Evolutionary conservation across 441 rosid genomes (phyloP), one percentile per base, ranked within the genome.

Genomic region (Sinapis alba): DNA sequence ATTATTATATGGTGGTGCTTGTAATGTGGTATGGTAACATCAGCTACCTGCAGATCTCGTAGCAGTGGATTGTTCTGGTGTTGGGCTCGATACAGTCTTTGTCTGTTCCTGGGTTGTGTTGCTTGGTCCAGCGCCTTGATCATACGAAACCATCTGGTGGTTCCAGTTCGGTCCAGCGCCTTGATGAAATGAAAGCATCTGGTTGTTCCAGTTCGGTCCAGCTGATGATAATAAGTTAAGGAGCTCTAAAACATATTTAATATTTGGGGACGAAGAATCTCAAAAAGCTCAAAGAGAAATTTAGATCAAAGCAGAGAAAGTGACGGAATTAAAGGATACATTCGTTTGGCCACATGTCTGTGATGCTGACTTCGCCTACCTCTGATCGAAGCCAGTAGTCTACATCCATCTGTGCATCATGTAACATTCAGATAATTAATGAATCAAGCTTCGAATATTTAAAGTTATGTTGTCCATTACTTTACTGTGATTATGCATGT

Each of bases 361-460:
- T 93, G 71, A 91, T 88, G 88, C 98, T 93, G 76, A 93, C 88
- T 26, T 75, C 82, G 30, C 83, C 93, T 12, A 90, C 88, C 73
- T 96, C 99, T 78, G 99, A 93, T 82, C 86, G 85, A 57, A 96
- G 96, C 98, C 97, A 91, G 86, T 93, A 96, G 83, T 96, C 99
- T 69, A 89, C 93, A 67, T 86, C 95, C 77, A 85, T 85, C 99
- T 96, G 90, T 83, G 78, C 57, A 69, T 70, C 24, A 69, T 57
- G 74, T 71, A 59, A 26, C 65, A 73, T 72, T 6, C n/a, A 76
- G 5, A 65, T 47, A 8, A 65, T 20, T 47, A 32, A 21, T 68
- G 56, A 28, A 4, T 36, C n/a, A 28, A 50, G 70, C 54, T 7
- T 2, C 41, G 10, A 45, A 6, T 23, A 45, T 74, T 74, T 67